Percentiles rank a stretch among this genome's conserved stretches.
These are phyloP conservation scores for Salix brachista DNA, from an alignment of 345 rosid species.

Conservation along the genomic window DNA sequence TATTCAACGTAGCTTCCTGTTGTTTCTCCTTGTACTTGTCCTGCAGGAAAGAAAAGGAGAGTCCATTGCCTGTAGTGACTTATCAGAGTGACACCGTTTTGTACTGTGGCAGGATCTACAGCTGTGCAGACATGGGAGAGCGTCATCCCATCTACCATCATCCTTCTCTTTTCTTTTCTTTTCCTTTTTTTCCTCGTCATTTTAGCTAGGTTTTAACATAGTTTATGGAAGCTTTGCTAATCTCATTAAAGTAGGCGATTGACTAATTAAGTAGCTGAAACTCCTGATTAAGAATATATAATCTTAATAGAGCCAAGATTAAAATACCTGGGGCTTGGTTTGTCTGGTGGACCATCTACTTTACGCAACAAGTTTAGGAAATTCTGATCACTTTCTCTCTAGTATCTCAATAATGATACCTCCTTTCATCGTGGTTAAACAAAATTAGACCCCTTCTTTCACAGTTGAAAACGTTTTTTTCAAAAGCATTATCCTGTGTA, in stretches of 20 bases:
- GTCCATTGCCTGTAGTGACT: background rate
- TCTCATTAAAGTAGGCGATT: background rate
- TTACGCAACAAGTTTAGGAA: conserved; percentile 8
- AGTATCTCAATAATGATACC: background rate
- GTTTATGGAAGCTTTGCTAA: conserved; percentile 18
- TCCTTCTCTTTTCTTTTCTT: background rate
- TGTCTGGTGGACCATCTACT: conserved; percentile 15
- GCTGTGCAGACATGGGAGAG: conserved; percentile 20
- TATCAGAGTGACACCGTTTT: background rate
- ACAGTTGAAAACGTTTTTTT: background rate
- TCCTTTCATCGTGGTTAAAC: background rate
- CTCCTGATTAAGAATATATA: background rate
- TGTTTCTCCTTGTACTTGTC: background rate
- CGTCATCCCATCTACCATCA: conserved; percentile 10
- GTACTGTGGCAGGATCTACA: background rate
- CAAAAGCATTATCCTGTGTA: conserved; percentile 13
- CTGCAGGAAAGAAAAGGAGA: background rate
- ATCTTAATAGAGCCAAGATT: conserved; percentile 11
- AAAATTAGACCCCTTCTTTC: background rate
- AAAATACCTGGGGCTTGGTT: background rate
- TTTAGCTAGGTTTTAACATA: background rate
- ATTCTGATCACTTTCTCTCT: conserved; percentile 1
- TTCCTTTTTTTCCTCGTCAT: background rate
- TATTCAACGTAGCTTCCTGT: background rate
- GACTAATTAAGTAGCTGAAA: background rate